Conservation (phyloP, 805 yeast genomes). For the Teunomyces tritomae region DNA sequence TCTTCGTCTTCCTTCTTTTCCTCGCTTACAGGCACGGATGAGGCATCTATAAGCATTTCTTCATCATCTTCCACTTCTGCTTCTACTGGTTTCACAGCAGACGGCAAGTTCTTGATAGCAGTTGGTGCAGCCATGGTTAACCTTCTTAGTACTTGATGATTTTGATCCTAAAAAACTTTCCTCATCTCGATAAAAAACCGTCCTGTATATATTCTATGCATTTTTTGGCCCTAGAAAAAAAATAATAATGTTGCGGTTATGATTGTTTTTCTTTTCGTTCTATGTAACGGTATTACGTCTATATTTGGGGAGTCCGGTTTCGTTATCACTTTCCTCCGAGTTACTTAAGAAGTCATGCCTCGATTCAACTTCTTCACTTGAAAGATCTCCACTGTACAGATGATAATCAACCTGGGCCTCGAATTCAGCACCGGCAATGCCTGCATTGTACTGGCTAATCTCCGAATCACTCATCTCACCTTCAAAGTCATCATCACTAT, state of each 20-base stretch:
- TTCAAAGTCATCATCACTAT: conserved; percentile 8
- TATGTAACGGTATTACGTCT: not conserved
- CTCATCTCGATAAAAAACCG: not conserved
- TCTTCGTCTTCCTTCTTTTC: conserved; percentile 16
- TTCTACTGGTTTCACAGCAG: conserved; percentile 5
- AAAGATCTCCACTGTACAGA: not conserved
- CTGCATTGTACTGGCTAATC: not conserved
- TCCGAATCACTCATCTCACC: conserved; percentile 2
- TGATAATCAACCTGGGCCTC: not conserved
- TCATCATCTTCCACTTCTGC: conserved; percentile 37
- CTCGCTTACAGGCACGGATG: conserved; percentile 17
- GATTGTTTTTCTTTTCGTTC: not conserved
- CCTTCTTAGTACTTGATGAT: not conserved
- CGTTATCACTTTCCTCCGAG: not conserved
- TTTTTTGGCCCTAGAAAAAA: no score
- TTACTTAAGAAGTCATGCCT: not conserved
- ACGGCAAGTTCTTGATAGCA: conserved; percentile 6
- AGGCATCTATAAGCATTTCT: conserved; percentile 49
- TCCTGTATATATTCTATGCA: not conserved
- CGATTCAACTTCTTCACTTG: not conserved
- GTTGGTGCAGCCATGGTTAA: conserved; percentile 9
- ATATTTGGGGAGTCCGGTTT: not conserved
- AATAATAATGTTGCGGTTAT: not conserved
- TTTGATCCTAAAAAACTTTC: conserved; percentile 4
- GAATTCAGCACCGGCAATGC: not conserved